Conservation (phyloP, 2,329 filamentous ascomycete genomes). For the Epichloe sp. region DNA sequence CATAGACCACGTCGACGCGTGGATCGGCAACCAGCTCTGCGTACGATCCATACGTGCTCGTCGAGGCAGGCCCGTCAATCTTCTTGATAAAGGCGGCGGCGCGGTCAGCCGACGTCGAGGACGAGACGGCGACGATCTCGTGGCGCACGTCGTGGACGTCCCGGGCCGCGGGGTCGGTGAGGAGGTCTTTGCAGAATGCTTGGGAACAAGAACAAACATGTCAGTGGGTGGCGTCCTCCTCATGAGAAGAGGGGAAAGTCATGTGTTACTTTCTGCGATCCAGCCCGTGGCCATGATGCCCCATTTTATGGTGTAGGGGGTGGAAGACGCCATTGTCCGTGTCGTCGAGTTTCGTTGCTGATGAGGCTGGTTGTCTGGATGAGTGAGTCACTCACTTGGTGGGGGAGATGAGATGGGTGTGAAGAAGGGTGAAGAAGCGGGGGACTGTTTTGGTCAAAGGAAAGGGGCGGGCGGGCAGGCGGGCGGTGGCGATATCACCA, state of each 20-base stretch:
- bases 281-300: conserved; percentile 48
- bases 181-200: conserved; percentile 66
- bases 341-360: background rate
- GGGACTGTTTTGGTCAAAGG: background rate
- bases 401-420: background rate
- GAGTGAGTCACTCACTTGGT: background rate
- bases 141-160: conserved; percentile 62
- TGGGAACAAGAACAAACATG: background rate
- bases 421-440: background rate
- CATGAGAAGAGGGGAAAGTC: too few species aligned
- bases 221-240: background rate
- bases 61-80: conserved; percentile 52
- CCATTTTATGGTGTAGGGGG: conserved; percentile 39
- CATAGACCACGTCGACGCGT: conserved; percentile 74
- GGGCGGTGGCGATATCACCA: background rate
- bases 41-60: conserved; percentile 69
- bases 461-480: background rate
- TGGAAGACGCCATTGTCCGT: conserved; percentile 23
- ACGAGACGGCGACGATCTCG: conserved; percentile 66
- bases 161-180: conserved; percentile 57
- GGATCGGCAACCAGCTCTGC: conserved; percentile 66
- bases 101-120: conserved; percentile 56
- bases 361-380: too few species aligned
- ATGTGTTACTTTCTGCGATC: conserved; percentile 35
- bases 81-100: conserved; percentile 62